Evolutionary conservation across 2,329 filamentous ascomycete species (phyloP).

Genomic region (Diaporthe caulivora): DNA sequence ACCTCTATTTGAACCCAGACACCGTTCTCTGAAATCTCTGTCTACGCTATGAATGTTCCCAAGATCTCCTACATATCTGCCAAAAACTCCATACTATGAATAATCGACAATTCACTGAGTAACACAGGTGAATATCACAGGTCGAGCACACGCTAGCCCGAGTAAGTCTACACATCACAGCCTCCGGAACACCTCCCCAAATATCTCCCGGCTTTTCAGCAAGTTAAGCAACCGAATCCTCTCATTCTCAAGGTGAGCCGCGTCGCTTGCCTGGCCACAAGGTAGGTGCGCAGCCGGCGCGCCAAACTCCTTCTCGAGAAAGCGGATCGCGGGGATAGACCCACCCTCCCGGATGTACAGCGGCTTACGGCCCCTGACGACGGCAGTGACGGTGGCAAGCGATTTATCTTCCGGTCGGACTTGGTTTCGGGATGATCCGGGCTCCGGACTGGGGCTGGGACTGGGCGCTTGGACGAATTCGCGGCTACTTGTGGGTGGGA

Average conservation of each 20-base stretch:
- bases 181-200: slow-evolving; percentile 84
- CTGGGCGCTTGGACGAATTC: neutral
- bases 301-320: slow-evolving; percentile 92
- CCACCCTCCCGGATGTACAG: slow-evolving; percentile 97
- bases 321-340: slow-evolving; percentile 93
- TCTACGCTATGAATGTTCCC: neutral
- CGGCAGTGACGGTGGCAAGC: neutral
- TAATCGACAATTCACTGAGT: too few relatives aligned
- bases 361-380: slow-evolving; percentile 68
- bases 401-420: neutral
- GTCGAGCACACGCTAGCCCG: too few relatives aligned
- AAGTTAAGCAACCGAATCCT: slow-evolving; percentile 88
- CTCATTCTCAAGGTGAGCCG: slow-evolving; percentile 95
- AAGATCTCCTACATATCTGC: neutral
- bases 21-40: neutral
- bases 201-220: slow-evolving; percentile 92
- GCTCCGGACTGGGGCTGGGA: neutral
- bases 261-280: slow-evolving; percentile 94
- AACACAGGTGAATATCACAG: too few relatives aligned
- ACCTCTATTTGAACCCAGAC: neutral
- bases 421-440: neutral
- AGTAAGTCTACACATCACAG: slow-evolving; percentile 53
- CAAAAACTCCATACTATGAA: neutral
- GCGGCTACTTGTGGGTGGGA: neutral
- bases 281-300: slow-evolving; percentile 94